Percentiles rank a stretch among this genome's conserved stretches.
phyloP scores from a whole-genome alignment of 192 early-diverging fungal genomes.

The Pilaira anomala region DNA sequence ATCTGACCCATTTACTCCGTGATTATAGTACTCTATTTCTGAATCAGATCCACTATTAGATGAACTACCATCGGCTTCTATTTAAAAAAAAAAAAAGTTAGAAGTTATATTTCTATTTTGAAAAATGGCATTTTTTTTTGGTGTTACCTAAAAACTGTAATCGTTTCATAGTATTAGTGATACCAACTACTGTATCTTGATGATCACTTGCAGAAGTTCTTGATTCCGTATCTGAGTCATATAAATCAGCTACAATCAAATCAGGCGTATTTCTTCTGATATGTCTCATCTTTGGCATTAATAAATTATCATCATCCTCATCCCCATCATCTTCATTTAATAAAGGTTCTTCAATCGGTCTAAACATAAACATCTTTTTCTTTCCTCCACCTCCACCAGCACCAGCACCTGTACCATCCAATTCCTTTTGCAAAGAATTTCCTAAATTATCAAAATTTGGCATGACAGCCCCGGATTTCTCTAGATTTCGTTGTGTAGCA shows the following conservation, averaged over 20 bases:
- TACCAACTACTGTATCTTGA: neutral
- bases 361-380: neutral
- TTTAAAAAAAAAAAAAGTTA: too few relatives aligned
- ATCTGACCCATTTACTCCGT: too few relatives aligned
- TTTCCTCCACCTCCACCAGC: neutral
- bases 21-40: neutral
- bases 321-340: neutral
- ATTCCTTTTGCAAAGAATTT: constrained; percentile 55
- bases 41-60: neutral
- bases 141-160: neutral
- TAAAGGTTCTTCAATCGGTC: neutral
- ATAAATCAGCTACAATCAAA: neutral
- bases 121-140: neutral
- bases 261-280: neutral
- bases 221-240: neutral
- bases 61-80: neutral
- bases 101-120: too few relatives aligned
- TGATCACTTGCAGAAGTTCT: constrained; percentile 5
- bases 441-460: constrained; percentile 88
- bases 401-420: too few relatives aligned
- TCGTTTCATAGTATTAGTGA: neutral
- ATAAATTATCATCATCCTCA: too few relatives aligned
- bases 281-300: neutral
- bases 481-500: constrained; percentile 80
- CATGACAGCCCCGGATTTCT: constrained; percentile 76